Base-by-base conservation (phyloP, 1,139 yeast genomes). In the Kodamaea arcana region DNA sequence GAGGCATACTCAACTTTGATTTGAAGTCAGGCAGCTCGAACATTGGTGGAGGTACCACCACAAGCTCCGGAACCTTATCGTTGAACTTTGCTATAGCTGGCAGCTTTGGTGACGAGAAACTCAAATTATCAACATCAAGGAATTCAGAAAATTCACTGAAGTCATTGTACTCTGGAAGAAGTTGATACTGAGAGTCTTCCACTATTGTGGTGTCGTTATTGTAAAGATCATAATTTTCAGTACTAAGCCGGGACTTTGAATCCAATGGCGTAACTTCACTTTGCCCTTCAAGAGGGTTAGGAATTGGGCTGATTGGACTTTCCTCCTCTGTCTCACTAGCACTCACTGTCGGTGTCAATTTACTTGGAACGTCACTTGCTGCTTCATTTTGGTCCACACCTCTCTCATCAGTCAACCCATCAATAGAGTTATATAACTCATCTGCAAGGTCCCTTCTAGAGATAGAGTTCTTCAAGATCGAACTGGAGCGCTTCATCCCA, bases 101-200 rank as follows among this genome's bases (percentile, higher is more conserved):
- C 15, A 31, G 39, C 13, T 27, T 31, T 2, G 52, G 52, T 3
- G 51, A 45, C 4, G 56, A 48, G 35, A 65, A 62, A 43, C 60
- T 62, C 44, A 65, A 52, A 42, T 63, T 56, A 20, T 67, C 87
- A 47, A 80, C 77, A 51, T 81, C 79, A 33, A 83, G 77, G 50
- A 75, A 75, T 42, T 79, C 82, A 29, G 82, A 75, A 46, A 82
- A 77, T 46, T 81, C 88, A 61, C 72, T 65, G 16, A 72, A 54
- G 8, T 25, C 28, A 25, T 25, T 12, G 11, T 13, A 24, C 7
- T 11, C 26, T 18, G 22, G 22, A 18, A 18, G 22, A 7, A 7
- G 22, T 7, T 18, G 6, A 9, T 18, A 18, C 9, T 18, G 22
- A 9, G 6, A 7, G 4, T 33, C 32, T 15, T 30, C 30, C 23